Evolutionary conservation across 1,139 yeast genomes (phyloP).

Genomic region (Sugiyamaella sp.): DNA sequence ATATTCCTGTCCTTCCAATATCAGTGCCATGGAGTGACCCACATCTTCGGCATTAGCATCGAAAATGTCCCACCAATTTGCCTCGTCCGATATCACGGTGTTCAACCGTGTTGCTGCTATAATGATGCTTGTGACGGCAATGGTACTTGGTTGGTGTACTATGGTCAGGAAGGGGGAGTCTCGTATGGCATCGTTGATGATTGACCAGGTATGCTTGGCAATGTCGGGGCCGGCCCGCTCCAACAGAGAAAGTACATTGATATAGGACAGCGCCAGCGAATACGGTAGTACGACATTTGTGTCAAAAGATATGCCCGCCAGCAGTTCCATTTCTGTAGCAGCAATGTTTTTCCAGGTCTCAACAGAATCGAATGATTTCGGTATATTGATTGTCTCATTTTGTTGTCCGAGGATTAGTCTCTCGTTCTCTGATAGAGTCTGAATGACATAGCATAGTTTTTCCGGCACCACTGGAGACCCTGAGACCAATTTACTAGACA

Average conservation of each 20-base stretch:
- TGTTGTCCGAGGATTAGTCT: not conserved
- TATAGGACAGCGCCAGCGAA: constrained; percentile 32
- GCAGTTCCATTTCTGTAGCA: constrained; percentile 19
- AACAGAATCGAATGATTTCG: not conserved
- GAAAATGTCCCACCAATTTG: constrained; percentile 39
- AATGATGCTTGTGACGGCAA: constrained; percentile 36
- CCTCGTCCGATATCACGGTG: constrained; percentile 22
- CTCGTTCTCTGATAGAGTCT: not conserved
- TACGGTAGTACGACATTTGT: constrained; percentile 34
- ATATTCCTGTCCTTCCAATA: constrained; percentile 26
- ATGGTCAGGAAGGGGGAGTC: constrained; percentile 28
- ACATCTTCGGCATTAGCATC: constrained; percentile 37
- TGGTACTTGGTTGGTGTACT: constrained; percentile 36
- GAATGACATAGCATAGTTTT: constrained; percentile 13
- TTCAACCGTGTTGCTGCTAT: constrained; percentile 30
- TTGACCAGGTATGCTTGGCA: constrained; percentile 31
- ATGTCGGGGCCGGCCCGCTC: constrained; percentile 13
- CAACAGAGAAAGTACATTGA: constrained; percentile 28
- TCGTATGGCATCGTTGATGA: constrained; percentile 33
- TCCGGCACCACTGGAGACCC: constrained; percentile 16
- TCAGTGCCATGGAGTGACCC: constrained; percentile 31
- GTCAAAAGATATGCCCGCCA: constrained; percentile 31
- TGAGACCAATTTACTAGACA: constrained; percentile 21
- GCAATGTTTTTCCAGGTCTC: constrained; percentile 4
- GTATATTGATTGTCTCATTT: not conserved